Conservation (phyloP, 768 basidiomycete genomes). For the Leccinum sublutescens region DNA sequence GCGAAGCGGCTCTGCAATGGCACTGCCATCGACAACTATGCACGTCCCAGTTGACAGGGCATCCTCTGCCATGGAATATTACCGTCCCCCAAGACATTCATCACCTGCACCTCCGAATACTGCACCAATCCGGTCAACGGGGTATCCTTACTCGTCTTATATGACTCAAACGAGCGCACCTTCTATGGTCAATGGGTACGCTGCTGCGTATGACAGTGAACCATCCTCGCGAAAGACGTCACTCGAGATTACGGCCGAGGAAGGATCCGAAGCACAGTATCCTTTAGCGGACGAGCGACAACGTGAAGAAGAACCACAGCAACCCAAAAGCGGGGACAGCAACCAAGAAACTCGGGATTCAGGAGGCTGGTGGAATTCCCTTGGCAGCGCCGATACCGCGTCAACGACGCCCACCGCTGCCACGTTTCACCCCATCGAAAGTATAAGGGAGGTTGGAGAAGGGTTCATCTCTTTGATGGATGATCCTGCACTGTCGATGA, state of each 20-base stretch:
- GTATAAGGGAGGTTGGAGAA: conserved; percentile 41
- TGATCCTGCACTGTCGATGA: conserved; percentile 43
- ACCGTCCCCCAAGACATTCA: conserved; percentile 47
- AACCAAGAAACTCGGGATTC: conserved; percentile 39
- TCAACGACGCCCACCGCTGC: conserved; percentile 74
- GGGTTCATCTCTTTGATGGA: conserved; percentile 88
- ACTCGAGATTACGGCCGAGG: conserved; percentile 32
- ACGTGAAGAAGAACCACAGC: conserved; percentile 5
- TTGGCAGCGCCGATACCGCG: conserved; percentile 36
- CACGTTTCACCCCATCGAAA: conserved; percentile 58
- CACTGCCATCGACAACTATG: conserved; percentile 46
- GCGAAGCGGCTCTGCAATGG: conserved; percentile 71
- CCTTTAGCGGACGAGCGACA: conserved; percentile 1
- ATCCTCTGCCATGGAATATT: conserved; percentile 76
- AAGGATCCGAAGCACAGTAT: conserved; percentile 14
- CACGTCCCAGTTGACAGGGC: conserved; percentile 63
- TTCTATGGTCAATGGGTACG: conserved; percentile 39
- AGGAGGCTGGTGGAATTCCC: conserved; percentile 64
- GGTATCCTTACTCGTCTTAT: conserved; percentile 30
- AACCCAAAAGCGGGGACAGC: conserved; percentile 25
- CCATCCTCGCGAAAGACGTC: conserved; percentile 28
- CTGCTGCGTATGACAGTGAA: conserved; percentile 33
- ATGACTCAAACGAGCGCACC: conserved; percentile 22
- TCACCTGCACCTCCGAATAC: conserved; percentile 57
- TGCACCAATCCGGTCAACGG: conserved; percentile 46